Base-by-base conservation (phyloP, 371 early-diverging fungal genomes). In the Parasitella parasitica region DNA sequence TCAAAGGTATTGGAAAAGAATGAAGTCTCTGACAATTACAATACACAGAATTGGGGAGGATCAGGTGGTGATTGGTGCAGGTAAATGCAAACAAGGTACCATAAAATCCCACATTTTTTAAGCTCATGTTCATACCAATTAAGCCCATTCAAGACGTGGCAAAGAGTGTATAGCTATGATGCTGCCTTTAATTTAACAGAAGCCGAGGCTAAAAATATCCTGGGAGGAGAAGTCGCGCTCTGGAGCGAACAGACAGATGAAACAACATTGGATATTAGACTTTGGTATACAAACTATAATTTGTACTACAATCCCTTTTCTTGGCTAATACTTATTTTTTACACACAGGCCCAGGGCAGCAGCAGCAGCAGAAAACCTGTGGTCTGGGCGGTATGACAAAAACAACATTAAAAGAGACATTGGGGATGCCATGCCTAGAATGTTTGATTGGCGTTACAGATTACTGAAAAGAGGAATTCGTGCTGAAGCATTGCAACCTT, bases 101-200 rank as follows among this genome's bases (percentile, higher is more conserved):
- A n/a, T n/a, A n/a, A n/a, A n/a, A n/a, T n/a, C n/a, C n/a, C n/a
- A n/a, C n/a, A n/a, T n/a, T n/a, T n/a, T n/a, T n/a, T n/a, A n/a
- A n/a, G n/a, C n/a, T n/a, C n/a, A n/a, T n/a, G n/a, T n/a, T n/a
- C n/a, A n/a, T n/a, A n/a, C n/a, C n/a, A n/a, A n/a, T 22, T 5
- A 50, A 88, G 83, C 49, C 92, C 92, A 16, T 91, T 81, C 81
- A 93, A 93, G 76, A 78, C 83, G 22, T 92, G 92, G 92, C 90
- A 90, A 78, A 84, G 86, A 38, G 81, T 92, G 5, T 93, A 93
- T 63, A 72, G 73, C 57, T 93, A 88, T 60, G 90, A 92, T 59
- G 80, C 88, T 27, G 78, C 83, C 2, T 78, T 77, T 39, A 86
- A 85, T 27, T 69, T 91, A 61, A 86, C 87, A 12, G 72, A 70